Evolutionary conservation across 1,139 yeast species (phyloP), one percentile per base, ranked within the genome.

Genomic region (Zygoascus meyerae): DNA sequence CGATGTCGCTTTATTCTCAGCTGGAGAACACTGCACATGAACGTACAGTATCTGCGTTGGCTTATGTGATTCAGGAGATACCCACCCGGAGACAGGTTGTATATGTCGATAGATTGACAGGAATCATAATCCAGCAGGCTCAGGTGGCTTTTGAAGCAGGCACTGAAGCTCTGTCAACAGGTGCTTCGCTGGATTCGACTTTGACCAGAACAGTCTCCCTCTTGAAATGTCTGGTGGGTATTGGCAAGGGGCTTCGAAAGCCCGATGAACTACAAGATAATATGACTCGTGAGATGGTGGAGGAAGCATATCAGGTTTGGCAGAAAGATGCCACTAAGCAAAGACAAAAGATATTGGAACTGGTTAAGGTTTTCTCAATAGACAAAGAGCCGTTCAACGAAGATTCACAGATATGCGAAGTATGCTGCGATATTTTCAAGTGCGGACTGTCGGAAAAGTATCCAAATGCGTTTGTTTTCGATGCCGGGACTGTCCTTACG

Each of bases 381-480:
- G 66, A 69, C 12, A 64, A 66, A 47, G 57, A 55, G 1, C 63
- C 66, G 0, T 61, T 75, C 16, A 57, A 63, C 1, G 58, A 64
- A 15, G 71, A 71, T 38, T 56, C 75, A 0, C 64, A 69, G 4
- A 65, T 81, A 1, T 71, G 78, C 5, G 86, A 82, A 55, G 74
- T 73, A 46, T 72, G 83, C 38, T 76, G 84, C 49, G 68, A 68
- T 14, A 73, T 84, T 1, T 69, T 83, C 51, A 81, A 78, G 55
- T 60, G 70, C 57, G 83, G 80, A 57, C 86, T 87, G 64, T 83
- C 95, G 55, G 87, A 84, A 49, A 81, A 71, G 34, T 74, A 75
- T 48, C 81, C 77, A 34, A 94, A 92, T 35, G 85, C 70, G 12
- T 78, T 77, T 11, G 84, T 69, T 16, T 75, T 83, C 52, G 66